Percentiles rank a stretch among this genome's conserved stretches.
phyloP scores from a whole-genome alignment of 306 rosid genomes.

The Cercis canadensis region DNA sequence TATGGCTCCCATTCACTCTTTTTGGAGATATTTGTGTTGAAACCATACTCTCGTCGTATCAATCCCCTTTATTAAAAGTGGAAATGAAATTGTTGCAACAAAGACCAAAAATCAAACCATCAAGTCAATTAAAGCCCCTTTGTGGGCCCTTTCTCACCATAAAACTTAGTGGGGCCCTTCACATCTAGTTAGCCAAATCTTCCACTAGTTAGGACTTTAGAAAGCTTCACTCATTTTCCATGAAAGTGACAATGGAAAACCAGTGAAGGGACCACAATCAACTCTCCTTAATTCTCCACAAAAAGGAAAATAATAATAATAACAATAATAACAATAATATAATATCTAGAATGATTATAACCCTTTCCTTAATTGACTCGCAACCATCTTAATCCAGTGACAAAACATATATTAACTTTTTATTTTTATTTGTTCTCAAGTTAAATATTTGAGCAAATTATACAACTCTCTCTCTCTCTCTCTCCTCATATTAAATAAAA shows the following conservation, averaged over 20 bases:
- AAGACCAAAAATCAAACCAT: slow-evolving; percentile 38
- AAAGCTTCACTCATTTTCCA: slow-evolving; percentile 63
- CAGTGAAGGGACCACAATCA: slow-evolving; percentile 50
- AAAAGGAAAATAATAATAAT: no score
- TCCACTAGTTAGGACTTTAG: slow-evolving; percentile 48
- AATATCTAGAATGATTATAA: slow-evolving; percentile 36
- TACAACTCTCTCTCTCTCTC: no score
- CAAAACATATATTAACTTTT: background rate
- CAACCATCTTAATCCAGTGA: slow-evolving; percentile 22
- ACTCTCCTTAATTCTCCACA: slow-evolving; percentile 23
- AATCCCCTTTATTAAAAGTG: slow-evolving; percentile 35
- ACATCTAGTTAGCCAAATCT: slow-evolving; percentile 61
- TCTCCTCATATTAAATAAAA: no score
- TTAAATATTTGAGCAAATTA: background rate
- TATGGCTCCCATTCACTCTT: slow-evolving; percentile 29
- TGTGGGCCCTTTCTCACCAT: slow-evolving; percentile 38
- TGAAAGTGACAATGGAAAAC: slow-evolving; percentile 52
- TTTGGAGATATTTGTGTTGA: slow-evolving; percentile 32
- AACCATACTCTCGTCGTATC: slow-evolving; percentile 23
- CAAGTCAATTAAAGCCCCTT: slow-evolving; percentile 32
- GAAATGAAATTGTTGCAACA: slow-evolving; percentile 31
- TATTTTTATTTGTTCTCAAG: no score
- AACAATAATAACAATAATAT: background rate
- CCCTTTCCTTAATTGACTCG: slow-evolving; percentile 47
- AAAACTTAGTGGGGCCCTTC: slow-evolving; percentile 44